phyloP scores from a whole-genome alignment of 345 rosid genomes.

The Brassica nigra region DNA sequence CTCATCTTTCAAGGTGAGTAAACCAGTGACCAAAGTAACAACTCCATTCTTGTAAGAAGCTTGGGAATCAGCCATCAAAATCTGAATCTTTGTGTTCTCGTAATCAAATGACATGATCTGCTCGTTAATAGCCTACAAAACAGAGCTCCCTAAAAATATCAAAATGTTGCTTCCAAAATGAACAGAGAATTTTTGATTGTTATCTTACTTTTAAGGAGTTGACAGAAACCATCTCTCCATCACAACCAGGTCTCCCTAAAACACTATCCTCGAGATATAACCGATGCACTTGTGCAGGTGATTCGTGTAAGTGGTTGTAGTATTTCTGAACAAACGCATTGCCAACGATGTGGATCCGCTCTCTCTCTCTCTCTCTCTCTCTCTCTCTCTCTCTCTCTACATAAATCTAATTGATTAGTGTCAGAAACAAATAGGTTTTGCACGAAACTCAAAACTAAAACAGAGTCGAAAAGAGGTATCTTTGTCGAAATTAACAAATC shows the following conservation, averaged over 20 bases:
- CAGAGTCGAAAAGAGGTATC: neutral
- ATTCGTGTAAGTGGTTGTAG: slow-evolving; percentile 51
- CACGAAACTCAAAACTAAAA: too few relatives aligned
- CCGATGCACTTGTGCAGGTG: slow-evolving; percentile 53
- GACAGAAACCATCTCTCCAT: slow-evolving; percentile 70
- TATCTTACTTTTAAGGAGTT: slow-evolving; percentile 56
- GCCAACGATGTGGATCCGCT: slow-evolving; percentile 57
- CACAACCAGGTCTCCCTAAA: slow-evolving; percentile 58
- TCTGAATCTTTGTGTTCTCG: neutral
- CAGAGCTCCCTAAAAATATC: neutral
- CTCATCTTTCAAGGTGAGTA: slow-evolving; percentile 54
- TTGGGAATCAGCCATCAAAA: neutral
- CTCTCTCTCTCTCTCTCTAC: too few relatives aligned
- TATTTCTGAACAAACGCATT: slow-evolving; percentile 71
- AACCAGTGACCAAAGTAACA: slow-evolving; percentile 72
- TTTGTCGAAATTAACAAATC: neutral
- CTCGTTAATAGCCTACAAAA: neutral
- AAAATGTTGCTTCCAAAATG: neutral
- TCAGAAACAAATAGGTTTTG: too few relatives aligned
- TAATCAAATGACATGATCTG: neutral
- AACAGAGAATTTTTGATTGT: neutral
- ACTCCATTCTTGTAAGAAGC: slow-evolving; percentile 48
- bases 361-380: too few relatives aligned
- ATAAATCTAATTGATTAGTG: too few relatives aligned
- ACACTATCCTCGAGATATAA: slow-evolving; percentile 73